These are phyloP conservation scores for Betula pendula DNA, from an alignment of 306 rosid species.

Conservation along the genomic window DNA sequence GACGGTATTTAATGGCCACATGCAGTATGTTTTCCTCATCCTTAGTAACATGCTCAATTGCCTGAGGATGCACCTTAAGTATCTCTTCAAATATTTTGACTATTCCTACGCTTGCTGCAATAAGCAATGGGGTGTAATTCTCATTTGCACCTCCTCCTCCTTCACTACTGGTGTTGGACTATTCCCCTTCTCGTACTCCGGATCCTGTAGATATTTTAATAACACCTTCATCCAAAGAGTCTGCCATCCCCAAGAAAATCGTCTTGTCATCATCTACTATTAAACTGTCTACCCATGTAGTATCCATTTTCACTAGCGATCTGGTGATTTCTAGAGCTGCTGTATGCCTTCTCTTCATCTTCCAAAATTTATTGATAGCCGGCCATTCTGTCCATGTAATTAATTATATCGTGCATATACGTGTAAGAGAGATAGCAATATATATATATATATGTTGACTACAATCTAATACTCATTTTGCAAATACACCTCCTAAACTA, in stretches of 20 bases:
- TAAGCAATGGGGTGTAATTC: constrained; percentile 34
- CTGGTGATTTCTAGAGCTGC: not conserved
- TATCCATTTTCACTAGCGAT: not conserved
- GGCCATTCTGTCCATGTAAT: not conserved
- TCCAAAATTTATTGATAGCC: not conserved
- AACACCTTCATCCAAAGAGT: not conserved
- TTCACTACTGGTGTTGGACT: no score
- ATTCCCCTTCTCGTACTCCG: no score
- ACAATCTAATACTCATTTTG: no score
- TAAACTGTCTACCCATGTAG: not conserved
- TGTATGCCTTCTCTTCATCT: not conserved
- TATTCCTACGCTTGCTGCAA: constrained; percentile 46
- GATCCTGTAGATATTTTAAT: no score
- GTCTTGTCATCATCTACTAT: not conserved
- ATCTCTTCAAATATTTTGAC: constrained; percentile 41
- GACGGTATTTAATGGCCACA: constrained; percentile 34
- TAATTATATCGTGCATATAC: no score
- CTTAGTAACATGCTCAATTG: constrained; percentile 3
- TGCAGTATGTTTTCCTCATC: constrained; percentile 27
- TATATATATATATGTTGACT: no score
- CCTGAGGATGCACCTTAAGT: constrained; percentile 14
- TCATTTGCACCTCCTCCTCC: no score
- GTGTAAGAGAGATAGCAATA: no score
- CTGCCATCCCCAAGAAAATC: not conserved
- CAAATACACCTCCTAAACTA: no score